Conservation (phyloP, 805 yeast species). For the Lachancea nothofagi region DNA sequence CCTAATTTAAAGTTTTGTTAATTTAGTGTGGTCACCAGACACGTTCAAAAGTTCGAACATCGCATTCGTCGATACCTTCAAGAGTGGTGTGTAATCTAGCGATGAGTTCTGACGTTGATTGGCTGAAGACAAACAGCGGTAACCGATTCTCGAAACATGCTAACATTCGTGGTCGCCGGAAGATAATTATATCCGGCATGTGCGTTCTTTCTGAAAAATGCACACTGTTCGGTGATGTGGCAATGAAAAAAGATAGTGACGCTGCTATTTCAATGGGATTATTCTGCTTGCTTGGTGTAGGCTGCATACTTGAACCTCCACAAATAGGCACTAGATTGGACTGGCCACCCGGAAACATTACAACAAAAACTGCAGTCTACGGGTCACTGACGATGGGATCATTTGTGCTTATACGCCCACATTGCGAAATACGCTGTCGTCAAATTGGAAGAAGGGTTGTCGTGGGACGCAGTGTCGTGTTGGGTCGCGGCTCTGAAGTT, state of each 20-base stretch:
- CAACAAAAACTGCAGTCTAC: not conserved
- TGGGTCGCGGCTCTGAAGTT: slow-evolving; percentile 9
- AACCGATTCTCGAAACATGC: slow-evolving; percentile 45
- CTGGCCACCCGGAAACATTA: not conserved
- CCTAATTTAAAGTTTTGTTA: no score
- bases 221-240: slow-evolving; percentile 34
- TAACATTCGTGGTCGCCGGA: slow-evolving; percentile 38
- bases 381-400: slow-evolving; percentile 9
- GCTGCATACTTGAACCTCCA: slow-evolving; percentile 8
- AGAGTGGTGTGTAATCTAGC: no score
- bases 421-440: slow-evolving; percentile 4
- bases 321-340: slow-evolving; percentile 5
- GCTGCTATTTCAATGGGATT: slow-evolving; percentile 10
- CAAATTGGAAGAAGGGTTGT: slow-evolving; percentile 10
- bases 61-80: no score
- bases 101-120: slow-evolving; percentile 14
- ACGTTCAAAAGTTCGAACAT: no score
- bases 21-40: no score
- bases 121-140: slow-evolving; percentile 49
- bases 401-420: slow-evolving; percentile 4
- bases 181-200: slow-evolving; percentile 43
- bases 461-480: slow-evolving; percentile 4
- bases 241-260: slow-evolving; percentile 10
- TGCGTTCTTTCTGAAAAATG: slow-evolving; percentile 31
- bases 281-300: slow-evolving; percentile 8